These are phyloP conservation scores for Calonectria pseudoturangicola DNA, from an alignment of 2,329 filamentous ascomycete species.

Conservation along the genomic window DNA sequence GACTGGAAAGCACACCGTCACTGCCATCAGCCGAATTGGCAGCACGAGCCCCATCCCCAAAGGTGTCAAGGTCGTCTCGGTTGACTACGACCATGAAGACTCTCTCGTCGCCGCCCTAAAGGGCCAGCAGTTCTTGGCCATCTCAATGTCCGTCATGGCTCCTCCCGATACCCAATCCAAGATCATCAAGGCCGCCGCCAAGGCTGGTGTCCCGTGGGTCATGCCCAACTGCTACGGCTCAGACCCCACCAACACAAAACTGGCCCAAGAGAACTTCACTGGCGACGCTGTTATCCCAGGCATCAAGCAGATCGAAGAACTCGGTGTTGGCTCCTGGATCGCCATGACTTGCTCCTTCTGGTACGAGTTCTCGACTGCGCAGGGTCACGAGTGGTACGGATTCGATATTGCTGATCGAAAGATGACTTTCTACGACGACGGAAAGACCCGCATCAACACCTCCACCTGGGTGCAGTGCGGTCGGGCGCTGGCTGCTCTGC, in stretches of 20 bases:
- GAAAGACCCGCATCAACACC: slow-evolving; percentile 72
- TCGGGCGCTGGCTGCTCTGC: slow-evolving; percentile 69
- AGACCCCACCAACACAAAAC: slow-evolving; percentile 61
- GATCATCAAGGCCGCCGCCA: slow-evolving; percentile 72
- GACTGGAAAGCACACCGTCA: slow-evolving; percentile 70
- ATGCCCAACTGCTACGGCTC: slow-evolving; percentile 71
- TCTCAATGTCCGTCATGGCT: slow-evolving; percentile 68
- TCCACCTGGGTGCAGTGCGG: slow-evolving; percentile 77
- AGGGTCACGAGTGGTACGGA: slow-evolving; percentile 63
- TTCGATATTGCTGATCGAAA: slow-evolving; percentile 67
- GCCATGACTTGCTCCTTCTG: slow-evolving; percentile 73
- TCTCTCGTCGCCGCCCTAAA: slow-evolving; percentile 69
- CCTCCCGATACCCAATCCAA: slow-evolving; percentile 67
- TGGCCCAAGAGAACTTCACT: slow-evolving; percentile 61
- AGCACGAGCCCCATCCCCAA: slow-evolving; percentile 65
- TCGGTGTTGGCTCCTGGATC: slow-evolving; percentile 65
- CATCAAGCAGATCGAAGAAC: slow-evolving; percentile 62
- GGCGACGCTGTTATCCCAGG: slow-evolving; percentile 50
- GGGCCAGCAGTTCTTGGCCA: slow-evolving; percentile 75
- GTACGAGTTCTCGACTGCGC: slow-evolving; percentile 72
- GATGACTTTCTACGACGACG: slow-evolving; percentile 73
- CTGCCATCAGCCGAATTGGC: slow-evolving; percentile 68
- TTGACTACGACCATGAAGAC: slow-evolving; percentile 67
- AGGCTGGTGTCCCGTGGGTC: slow-evolving; percentile 72
- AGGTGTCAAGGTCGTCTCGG: slow-evolving; percentile 62